A percentile compares a stretch with the other conserved stretches of the same genome.
Evolutionary conservation across 208 protist genomes (phyloP).

Genomic region (Wallacemonas sp.): DNA sequence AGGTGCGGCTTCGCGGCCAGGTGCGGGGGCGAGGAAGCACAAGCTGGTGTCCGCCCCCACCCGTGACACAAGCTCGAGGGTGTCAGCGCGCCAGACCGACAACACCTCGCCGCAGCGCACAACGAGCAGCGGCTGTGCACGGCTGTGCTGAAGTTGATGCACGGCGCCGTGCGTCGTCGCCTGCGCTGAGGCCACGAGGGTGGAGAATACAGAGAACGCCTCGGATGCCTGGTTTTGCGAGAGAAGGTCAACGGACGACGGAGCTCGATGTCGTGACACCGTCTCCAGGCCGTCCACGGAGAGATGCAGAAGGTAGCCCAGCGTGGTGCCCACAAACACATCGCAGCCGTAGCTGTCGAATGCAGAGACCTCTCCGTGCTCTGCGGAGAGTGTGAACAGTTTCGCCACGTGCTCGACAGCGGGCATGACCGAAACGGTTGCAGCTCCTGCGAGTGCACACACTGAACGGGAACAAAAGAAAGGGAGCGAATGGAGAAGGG

Average conservation of each 20-base stretch:
- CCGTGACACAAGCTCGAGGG: constrained; percentile 18
- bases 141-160: constrained; percentile 65
- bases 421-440: constrained; percentile 28
- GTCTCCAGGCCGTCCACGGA: constrained; percentile 24
- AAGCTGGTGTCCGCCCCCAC: constrained; percentile 25
- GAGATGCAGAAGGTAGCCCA: constrained; percentile 56
- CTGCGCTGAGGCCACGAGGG: constrained; percentile 14
- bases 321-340: constrained; percentile 64
- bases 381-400: constrained; percentile 48
- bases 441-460: too few relatives aligned
- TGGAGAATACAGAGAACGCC: constrained; percentile 41
- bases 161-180: constrained; percentile 20
- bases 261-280: too few relatives aligned
- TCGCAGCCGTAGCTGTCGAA: constrained; percentile 57
- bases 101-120: constrained; percentile 52
- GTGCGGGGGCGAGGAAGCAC: constrained; percentile 30
- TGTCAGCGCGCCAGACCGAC: constrained; percentile 19
- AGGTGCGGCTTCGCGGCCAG: background rate
- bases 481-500: background rate
- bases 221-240: too few relatives aligned
- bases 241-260: too few relatives aligned
- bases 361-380: constrained; percentile 57
- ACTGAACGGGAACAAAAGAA: constrained; percentile 3
- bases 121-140: constrained; percentile 61
- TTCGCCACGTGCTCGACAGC: constrained; percentile 50